These are phyloP conservation scores for Aspergillus sp. DNA, from an alignment of 2,329 filamentous ascomycete species.

Conservation along the genomic window DNA sequence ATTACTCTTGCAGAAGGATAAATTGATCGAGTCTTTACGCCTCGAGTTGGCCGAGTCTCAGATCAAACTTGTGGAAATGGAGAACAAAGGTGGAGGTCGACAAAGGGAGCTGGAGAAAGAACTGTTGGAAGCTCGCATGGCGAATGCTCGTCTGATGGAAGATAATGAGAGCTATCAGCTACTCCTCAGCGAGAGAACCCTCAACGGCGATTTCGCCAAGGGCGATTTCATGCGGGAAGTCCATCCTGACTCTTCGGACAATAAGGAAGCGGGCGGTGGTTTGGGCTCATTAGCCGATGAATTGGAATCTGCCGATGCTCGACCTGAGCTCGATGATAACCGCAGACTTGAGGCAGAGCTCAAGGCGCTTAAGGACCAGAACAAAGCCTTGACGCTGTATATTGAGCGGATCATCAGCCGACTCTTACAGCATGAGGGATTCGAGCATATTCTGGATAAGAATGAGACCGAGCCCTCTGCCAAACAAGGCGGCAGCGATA, in stretches of 20 bases:
- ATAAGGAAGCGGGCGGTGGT: slow-evolving; percentile 42
- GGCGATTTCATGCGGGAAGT: slow-evolving; percentile 70
- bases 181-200: slow-evolving; percentile 87
- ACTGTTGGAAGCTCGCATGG: slow-evolving; percentile 89
- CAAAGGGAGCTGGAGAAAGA: slow-evolving; percentile 87
- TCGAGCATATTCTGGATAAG: slow-evolving; percentile 88
- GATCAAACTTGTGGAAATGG: slow-evolving; percentile 90
- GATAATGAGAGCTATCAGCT: slow-evolving; percentile 98
- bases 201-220: slow-evolving; percentile 88
- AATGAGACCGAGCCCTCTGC: slow-evolving; percentile 55
- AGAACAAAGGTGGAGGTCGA: slow-evolving; percentile 86
- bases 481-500: slow-evolving; percentile 54
- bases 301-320: slow-evolving; percentile 68
- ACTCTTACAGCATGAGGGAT: slow-evolving; percentile 89
- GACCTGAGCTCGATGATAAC: slow-evolving; percentile 59
- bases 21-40: slow-evolving; percentile 87
- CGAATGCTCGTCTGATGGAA: slow-evolving; percentile 94
- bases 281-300: slow-evolving; percentile 77
- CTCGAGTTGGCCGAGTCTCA: slow-evolving; percentile 92
- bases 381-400: slow-evolving; percentile 95
- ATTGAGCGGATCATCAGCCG: slow-evolving; percentile 99
- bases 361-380: slow-evolving; percentile 81
- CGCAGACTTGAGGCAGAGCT: slow-evolving; percentile 76
- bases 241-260: slow-evolving; percentile 43
- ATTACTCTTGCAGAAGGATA: slow-evolving; percentile 90